Evolutionary conservation across 2,329 filamentous ascomycete species (phyloP).

Genomic region (Ascocoryne sarcoides): DNA sequence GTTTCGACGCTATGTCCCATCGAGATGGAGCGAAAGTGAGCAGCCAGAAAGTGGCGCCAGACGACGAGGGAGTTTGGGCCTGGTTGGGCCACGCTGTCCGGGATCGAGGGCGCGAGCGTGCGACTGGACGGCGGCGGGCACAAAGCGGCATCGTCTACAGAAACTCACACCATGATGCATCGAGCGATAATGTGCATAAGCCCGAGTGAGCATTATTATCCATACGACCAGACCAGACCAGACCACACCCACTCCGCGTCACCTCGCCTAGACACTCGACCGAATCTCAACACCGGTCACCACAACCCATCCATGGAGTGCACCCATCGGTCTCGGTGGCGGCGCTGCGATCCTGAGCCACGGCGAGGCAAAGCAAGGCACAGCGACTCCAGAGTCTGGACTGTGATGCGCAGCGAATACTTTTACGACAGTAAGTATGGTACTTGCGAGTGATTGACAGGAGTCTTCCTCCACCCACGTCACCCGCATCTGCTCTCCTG

Average conservation of each 20-base stretch:
- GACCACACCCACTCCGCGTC: conserved; percentile 1
- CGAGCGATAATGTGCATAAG: conserved; percentile 20
- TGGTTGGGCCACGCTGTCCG: background rate
- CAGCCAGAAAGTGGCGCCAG: background rate
- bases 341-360: too few relatives aligned
- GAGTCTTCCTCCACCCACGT: too few relatives aligned
- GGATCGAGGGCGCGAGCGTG: background rate
- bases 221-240: conserved; percentile 4
- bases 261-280: conserved; percentile 6
- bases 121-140: background rate
- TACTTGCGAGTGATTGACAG: too few relatives aligned
- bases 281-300: background rate
- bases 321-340: too few relatives aligned
- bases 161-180: background rate
- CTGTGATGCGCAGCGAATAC: too few relatives aligned
- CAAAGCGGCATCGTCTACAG: conserved; percentile 1
- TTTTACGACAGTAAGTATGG: too few relatives aligned
- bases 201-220: conserved; percentile 15
- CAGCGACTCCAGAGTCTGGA: too few relatives aligned
- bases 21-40: conserved; percentile 1
- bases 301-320: background rate
- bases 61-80: background rate
- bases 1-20: conserved; percentile 16
- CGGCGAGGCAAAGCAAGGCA: too few relatives aligned
- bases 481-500: too few relatives aligned